Base-by-base conservation (phyloP, 192 early-diverging fungal species). In the Linnemannia elongata region DNA sequence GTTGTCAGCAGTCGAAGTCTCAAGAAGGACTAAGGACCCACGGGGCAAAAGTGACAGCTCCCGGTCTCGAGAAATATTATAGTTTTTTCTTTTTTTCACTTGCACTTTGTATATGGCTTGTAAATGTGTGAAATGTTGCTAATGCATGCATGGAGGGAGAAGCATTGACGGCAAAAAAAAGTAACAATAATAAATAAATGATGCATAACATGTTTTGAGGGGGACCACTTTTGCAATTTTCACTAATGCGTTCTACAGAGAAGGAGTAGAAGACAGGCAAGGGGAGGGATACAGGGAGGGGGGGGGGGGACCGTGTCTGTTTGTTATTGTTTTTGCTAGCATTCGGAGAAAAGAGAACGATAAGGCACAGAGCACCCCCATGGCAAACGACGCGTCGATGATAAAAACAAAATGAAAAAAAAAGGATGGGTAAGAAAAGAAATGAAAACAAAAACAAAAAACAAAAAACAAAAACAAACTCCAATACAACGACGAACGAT, bases 1-100 rank as follows among this genome's bases (percentile, higher is more conserved):
- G 71, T 76, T 20, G 68, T 77, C 4, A 68, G 55, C 20, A 78
- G 55, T 13, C 70, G 45, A 18, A 69, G 76, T 38, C 18, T 79
- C 15, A 74, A 54, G 73, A 84, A 79, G 73, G 60, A 66, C 33
- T 66, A 66, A 12, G n/a, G 24, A 1, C 24, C 27, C 24, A 12
- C n/a, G n/a, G n/a, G n/a, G 13, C 12, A 13, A 45, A 10, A 55
- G 57, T 0, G 57, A 30, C 27, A 30, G 9, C 5, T 27, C n/a
- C 30, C 44, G 1, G 13, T 45, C 44, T 15, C 44, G 49, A 49
- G 18, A 52, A 18, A 6, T 17, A 20, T 18, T 52, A 52, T 52
- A 5, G 15, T 74, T 47, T 30, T 73, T 8, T 30, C 12, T 27
- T 39, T 73, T 47, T 73, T 45, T 49, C 6, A 6, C 33, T 12